phyloP scores from a whole-genome alignment of 352 stramenopile genomes.

The Elongisporangium anandrum region DNA sequence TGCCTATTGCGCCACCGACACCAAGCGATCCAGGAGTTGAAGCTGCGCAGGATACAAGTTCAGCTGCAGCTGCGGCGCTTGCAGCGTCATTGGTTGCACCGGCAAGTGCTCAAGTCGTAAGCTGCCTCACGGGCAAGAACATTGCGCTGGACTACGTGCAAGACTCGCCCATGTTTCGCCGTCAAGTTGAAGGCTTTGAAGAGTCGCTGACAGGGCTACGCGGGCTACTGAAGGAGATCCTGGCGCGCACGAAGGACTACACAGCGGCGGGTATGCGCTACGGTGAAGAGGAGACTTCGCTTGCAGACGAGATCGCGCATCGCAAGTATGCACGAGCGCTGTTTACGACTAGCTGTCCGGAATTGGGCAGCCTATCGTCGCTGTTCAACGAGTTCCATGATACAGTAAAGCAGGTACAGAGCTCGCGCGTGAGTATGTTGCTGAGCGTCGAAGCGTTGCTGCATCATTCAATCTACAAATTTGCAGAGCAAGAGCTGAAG shows the following conservation, averaged over 20 bases:
- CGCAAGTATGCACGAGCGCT: slow-evolving; percentile 78
- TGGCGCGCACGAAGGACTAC: slow-evolving; percentile 75
- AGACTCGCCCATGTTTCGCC: slow-evolving; percentile 84
- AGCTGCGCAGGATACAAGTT: background rate
- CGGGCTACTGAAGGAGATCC: slow-evolving; percentile 63
- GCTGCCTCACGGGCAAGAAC: slow-evolving; percentile 53
- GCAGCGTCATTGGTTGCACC: background rate
- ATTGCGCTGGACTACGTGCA: slow-evolving; percentile 83
- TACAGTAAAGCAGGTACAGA: slow-evolving; percentile 75
- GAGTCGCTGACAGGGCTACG: slow-evolving; percentile 66
- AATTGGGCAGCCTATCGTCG: slow-evolving; percentile 67
- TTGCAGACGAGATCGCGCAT: slow-evolving; percentile 70
- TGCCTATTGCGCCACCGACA: background rate
- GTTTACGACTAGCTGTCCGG: slow-evolving; percentile 78
- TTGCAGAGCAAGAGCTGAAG: slow-evolving; percentile 73
- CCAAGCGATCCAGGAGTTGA: background rate
- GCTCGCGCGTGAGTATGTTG: slow-evolving; percentile 80
- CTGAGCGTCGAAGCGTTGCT: slow-evolving; percentile 77
- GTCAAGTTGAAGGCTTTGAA: slow-evolving; percentile 76
- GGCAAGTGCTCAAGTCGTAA: slow-evolving; percentile 7
- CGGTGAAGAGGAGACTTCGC: slow-evolving; percentile 61
- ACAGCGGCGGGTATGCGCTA: slow-evolving; percentile 54
- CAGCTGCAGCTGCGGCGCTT: slow-evolving; percentile 5
- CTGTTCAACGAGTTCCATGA: slow-evolving; percentile 83
- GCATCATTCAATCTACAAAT: slow-evolving; percentile 54